A percentile compares a stretch with the other conserved stretches of the same genome.
These are phyloP conservation scores for Phycomyces blakesleeanus DNA, from an alignment of 192 early-diverging fungal species.

Conservation along the genomic window DNA sequence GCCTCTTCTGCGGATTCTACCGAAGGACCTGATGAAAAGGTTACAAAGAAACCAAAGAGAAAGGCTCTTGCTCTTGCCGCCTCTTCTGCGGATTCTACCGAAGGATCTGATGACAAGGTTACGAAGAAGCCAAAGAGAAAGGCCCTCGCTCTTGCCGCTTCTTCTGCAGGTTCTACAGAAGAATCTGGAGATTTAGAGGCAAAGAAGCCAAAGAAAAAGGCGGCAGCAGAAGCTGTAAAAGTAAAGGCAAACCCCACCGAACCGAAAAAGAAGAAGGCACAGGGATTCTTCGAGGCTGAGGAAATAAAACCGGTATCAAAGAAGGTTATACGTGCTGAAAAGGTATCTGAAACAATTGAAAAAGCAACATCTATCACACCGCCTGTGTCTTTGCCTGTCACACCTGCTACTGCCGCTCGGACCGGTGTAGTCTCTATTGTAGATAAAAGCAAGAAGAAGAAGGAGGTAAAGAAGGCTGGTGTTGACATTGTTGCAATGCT, in stretches of 20 bases:
- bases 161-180: no score
- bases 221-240: neutral
- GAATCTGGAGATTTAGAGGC: neutral
- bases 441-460: conserved; percentile 20
- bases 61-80: neutral
- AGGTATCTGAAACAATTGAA: neutral
- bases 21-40: no score
- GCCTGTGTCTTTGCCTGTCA: conserved; percentile 7
- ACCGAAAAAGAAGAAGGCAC: conserved; percentile 30
- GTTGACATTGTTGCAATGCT: conserved; percentile 16
- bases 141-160: neutral
- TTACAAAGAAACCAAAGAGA: conserved; percentile 23
- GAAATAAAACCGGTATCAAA: conserved; percentile 22
- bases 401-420: conserved; percentile 1
- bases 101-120: neutral
- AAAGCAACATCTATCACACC: neutral
- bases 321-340: conserved; percentile 28
- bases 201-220: conserved; percentile 23
- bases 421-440: conserved; percentile 25
- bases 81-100: no score
- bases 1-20: no score
- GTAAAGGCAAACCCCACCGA: conserved; percentile 24
- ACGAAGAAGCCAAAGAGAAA: neutral
- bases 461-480: conserved; percentile 4
- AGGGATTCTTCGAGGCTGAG: conserved; percentile 33